Evolutionary conservation across 805 yeast genomes (phyloP), one percentile per base, ranked within the genome.

Genomic region (Saturnispora hagleri): DNA sequence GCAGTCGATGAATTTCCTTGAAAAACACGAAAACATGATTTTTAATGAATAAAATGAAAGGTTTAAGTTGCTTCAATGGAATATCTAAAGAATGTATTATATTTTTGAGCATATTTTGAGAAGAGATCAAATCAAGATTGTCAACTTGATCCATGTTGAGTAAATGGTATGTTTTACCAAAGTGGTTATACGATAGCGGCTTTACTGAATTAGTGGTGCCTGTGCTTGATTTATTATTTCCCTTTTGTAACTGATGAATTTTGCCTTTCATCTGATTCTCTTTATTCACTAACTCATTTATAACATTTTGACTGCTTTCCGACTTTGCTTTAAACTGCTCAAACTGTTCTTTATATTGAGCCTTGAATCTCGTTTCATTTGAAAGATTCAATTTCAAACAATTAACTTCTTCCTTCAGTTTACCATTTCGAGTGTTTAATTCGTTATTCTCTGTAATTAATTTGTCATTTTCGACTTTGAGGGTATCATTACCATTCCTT

Each of bases 61-160:
- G 36, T 26, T 51, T 50, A 12, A 59, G 33, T 9, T 47, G 36
- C 13, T 47, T 47, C 20, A 47, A 54, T 15, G 55, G 55, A 20
- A 56, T 43, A 18, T 51, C 51, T 17, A 60, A 47, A 13, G 53
- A 46, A 24, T 43, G 47, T 7, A 59, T 24, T 3, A 60, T 50
- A 48, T 61, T 60, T 41, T 61, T 61, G 18, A 60, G 31, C 17
- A 48, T 45, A 48, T 61, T 61, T n/a, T 57, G 57, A 10, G 52
- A 41, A 24, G 55, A 54, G 9, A 52, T 47, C 24, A 51, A 26
- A n/a, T 56, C 35, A 20, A 55, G 38, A 8, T 36, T 22, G 41
- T 60, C 56, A 18, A 60, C 38, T 8, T 44, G 26, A 10, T 53
- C 52, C 48, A 60, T 43, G 17, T 55, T 43, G 12, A 55, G 40